Evolutionary conservation across 257 asterid species (phyloP), one percentile per base, ranked within the genome.

Genomic region (Fraxinus americana): DNA sequence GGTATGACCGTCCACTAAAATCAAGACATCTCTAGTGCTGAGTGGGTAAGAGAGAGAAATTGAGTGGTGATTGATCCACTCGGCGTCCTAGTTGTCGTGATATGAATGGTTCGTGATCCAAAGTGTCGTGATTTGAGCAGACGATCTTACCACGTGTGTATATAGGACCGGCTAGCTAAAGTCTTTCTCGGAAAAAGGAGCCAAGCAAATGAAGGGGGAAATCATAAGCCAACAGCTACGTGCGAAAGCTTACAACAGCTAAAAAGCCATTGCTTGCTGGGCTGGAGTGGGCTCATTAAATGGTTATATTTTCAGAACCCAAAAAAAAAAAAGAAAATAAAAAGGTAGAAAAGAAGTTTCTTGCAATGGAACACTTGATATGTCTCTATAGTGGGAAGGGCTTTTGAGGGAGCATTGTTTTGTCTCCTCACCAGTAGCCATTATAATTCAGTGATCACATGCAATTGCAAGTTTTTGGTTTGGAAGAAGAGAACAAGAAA

Each of bases 391-490:
- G 48, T 52, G 75, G 25, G 14, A 25, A 78, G 59, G 73, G 36
- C 27, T 68, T 82, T 30, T 23, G 35, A 75, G 48, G 73, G 76
- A 79, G 76, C 67, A 77, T 80, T 17, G n/a, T 29, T 70, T 59
- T 82, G 86, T 85, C 84, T 77, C 81, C 82, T 74, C 65, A 59
- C 52, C 29, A 16, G 73, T 75, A 76, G 67, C 72, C 83, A 81
- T 65, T 73, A 82, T 81, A 67, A 78, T 81, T 57, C 78, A 81
- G 39, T 36, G 30, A 73, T 59, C 88, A 85, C 86, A 70, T 85
- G 85, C 80, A 36, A 61, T 48, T 80, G 73, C 79, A 77, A 73
- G 23, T 6, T 41, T 32, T 57, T 34, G 30, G 35, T 75, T 73
- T 73, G 12, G 23, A 65, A 77, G 57, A 29, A 43, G 52, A 80